These are phyloP conservation scores for Leishmania martiniquensis DNA, from an alignment of 208 protist species.

Conservation along the genomic window DNA sequence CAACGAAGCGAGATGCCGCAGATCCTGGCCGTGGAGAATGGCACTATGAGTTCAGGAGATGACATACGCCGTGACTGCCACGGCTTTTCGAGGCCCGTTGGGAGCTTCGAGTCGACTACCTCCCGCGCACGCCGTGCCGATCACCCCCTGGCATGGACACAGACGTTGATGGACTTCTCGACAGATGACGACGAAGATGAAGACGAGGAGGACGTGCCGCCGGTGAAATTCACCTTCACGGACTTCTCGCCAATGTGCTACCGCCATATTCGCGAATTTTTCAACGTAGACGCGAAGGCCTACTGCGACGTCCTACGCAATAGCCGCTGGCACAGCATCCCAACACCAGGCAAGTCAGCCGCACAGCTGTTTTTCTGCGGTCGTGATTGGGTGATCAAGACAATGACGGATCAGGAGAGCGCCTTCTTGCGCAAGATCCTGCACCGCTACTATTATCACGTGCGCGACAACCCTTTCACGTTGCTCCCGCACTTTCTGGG, in stretches of 20 bases:
- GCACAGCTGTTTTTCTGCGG: conserved; percentile 93
- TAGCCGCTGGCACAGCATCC: conserved; percentile 88
- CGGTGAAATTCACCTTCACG: conserved; percentile 74
- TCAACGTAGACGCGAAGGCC: conserved; percentile 68
- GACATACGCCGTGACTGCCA: conserved; percentile 14
- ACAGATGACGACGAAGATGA: conserved; percentile 42
- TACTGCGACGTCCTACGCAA: conserved; percentile 78
- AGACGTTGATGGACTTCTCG: conserved; percentile 25
- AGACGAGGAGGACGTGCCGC: conserved; percentile 48
- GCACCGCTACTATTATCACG: conserved; percentile 92
- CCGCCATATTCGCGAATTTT: conserved; percentile 88
- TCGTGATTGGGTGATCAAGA: conserved; percentile 94
- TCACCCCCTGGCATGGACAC: not conserved
- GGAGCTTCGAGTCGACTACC: not conserved
- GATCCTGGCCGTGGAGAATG: conserved; percentile 1
- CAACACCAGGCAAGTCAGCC: conserved; percentile 88
- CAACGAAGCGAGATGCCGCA: conserved; percentile 2
- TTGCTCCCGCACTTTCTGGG: conserved; percentile 93
- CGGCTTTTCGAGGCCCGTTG: conserved; percentile 2
- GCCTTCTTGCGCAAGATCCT: conserved; percentile 89
- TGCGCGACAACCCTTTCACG: conserved; percentile 89
- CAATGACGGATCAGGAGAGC: conserved; percentile 89
- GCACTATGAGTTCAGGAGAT: not conserved
- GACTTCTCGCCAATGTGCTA: conserved; percentile 95
- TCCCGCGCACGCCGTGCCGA: not conserved